These are phyloP conservation scores for Cyathus striatus DNA, from an alignment of 768 basidiomycete genomes.

Conservation along the genomic window DNA sequence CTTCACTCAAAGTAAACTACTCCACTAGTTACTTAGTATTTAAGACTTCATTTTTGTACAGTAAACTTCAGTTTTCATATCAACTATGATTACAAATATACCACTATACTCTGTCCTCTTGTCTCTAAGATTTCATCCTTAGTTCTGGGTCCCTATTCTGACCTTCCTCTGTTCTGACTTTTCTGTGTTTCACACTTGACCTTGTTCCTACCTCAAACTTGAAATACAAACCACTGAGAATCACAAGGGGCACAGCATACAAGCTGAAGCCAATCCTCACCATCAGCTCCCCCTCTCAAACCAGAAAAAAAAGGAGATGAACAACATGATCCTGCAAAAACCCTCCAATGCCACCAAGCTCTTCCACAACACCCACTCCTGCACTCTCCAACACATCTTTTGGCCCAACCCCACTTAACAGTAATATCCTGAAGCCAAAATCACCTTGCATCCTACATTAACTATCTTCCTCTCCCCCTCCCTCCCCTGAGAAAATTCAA, in stretches of 20 bases:
- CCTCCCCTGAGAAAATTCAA: constrained; percentile 40
- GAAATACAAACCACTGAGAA: constrained; percentile 28
- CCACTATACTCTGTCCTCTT: no score
- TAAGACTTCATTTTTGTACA: no score
- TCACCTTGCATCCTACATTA: constrained; percentile 56
- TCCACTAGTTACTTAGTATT: no score
- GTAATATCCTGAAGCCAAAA: constrained; percentile 41
- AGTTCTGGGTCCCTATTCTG: no score
- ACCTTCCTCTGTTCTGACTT: no score
- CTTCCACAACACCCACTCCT: constrained; percentile 31
- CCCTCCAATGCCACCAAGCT: constrained; percentile 51
- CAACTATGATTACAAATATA: no score
- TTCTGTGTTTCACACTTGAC: no score
- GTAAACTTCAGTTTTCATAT: no score
- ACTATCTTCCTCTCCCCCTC: constrained; percentile 32
- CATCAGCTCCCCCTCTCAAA: background rate
- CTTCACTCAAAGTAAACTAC: no score
- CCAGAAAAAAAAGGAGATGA: constrained; percentile 1
- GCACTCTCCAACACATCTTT: constrained; percentile 36
- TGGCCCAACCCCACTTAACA: constrained; percentile 53
- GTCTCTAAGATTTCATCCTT: constrained; percentile 17
- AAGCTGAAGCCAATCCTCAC: background rate
- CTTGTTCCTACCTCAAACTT: constrained; percentile 12
- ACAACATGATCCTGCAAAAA: constrained; percentile 51
- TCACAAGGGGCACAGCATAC: constrained; percentile 18